Conservation (phyloP, 2,329 filamentous ascomycete genomes). For the Diaporthe nobilis region DNA sequence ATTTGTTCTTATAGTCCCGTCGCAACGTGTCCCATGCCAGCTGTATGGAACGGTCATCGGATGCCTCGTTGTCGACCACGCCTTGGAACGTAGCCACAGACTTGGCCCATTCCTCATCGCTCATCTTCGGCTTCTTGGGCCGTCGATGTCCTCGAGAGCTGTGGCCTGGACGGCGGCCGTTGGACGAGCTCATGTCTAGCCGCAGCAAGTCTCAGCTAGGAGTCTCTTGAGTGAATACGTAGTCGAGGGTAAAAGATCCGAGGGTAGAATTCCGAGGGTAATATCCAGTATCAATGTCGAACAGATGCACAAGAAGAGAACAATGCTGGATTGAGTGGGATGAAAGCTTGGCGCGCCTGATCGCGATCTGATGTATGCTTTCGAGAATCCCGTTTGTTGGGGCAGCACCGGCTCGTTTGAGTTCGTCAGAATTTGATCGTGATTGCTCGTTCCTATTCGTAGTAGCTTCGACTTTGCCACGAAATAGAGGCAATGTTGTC, state of each 20-base stretch:
- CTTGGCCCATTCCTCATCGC: constrained; percentile 29
- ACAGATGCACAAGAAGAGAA: background rate
- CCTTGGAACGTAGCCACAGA: constrained; percentile 4
- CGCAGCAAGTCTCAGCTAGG: background rate
- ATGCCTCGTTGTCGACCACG: constrained; percentile 11
- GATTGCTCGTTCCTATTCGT: background rate
- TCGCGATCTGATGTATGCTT: background rate
- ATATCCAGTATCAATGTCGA: background rate
- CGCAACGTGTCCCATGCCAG: constrained; percentile 13
- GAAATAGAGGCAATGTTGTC: no score
- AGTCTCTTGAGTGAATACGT: background rate
- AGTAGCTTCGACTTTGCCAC: no score
- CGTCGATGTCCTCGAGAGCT: background rate
- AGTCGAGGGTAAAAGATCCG: background rate
- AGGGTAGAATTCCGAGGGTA: no score
- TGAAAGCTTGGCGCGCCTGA: background rate
- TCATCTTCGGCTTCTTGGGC: constrained; percentile 27
- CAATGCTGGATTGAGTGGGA: background rate
- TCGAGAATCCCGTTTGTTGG: background rate
- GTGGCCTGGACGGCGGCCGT: constrained; percentile 18
- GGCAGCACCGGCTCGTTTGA: background rate
- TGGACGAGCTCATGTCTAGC: constrained; percentile 12
- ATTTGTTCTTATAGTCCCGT: constrained; percentile 18
- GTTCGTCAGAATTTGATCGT: background rate
- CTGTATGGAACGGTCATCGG: constrained; percentile 21